Percentiles rank a stretch among this genome's conserved stretches.
Conservation (phyloP, 495 filamentous ascomycete genomes). For the Talaromyces proteolyticus region DNA sequence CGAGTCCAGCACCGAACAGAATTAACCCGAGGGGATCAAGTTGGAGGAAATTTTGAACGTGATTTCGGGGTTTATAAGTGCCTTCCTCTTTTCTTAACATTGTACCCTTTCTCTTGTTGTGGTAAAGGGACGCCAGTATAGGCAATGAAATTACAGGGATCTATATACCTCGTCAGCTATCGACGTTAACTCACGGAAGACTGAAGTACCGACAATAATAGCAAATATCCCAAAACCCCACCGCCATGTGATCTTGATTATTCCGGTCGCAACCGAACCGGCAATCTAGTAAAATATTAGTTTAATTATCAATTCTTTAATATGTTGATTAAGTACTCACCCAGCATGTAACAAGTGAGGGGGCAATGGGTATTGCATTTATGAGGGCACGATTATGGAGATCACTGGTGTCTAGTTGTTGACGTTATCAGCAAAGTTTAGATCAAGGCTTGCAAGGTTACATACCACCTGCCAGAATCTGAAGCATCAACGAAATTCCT, state of each 20-base stretch:
- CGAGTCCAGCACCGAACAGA: neutral
- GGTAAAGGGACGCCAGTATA: slow-evolving; percentile 1
- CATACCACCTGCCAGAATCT: slow-evolving; percentile 2
- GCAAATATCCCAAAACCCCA: slow-evolving; percentile 4
- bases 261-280: neutral
- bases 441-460: neutral
- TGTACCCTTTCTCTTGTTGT: slow-evolving; percentile 3
- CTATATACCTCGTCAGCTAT: neutral
- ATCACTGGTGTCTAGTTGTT: slow-evolving; percentile 1
- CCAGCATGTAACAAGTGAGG: slow-evolving; percentile 3
- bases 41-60: slow-evolving; percentile 3
- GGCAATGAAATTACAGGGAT: slow-evolving; percentile 1
- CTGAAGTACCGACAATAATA: neutral
- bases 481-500: slow-evolving; percentile 6
- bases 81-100: slow-evolving; percentile 2
- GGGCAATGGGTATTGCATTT: slow-evolving; percentile 1
- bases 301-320: neutral
- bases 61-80: slow-evolving; percentile 1
- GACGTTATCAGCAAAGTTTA: neutral
- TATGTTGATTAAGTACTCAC: neutral
- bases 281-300: slow-evolving; percentile 1
- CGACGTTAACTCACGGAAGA: neutral
- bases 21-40: neutral
- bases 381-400: slow-evolving; percentile 2
- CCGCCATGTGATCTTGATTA: slow-evolving; percentile 1